phyloP scores from a whole-genome alignment of 306 rosid species.

The Styphnolobium japonicum region DNA sequence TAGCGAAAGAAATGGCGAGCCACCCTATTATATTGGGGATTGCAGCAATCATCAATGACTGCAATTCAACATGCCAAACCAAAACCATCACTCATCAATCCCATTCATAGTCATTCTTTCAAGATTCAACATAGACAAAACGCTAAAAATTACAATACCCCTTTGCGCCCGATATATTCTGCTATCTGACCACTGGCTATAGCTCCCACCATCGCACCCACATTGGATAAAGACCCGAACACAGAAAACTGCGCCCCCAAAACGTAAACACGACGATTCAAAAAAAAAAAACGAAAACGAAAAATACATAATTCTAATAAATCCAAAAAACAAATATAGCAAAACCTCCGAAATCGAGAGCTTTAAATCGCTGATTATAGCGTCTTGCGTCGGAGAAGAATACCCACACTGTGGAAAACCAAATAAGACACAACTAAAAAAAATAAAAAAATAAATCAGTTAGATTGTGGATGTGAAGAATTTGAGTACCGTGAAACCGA shows the following conservation, averaged over 20 bases:
- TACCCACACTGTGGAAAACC: constrained; percentile 55
- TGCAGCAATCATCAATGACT: constrained; percentile 75
- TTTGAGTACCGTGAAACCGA: constrained; percentile 91
- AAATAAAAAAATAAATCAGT: not conserved
- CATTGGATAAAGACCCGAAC: constrained; percentile 83
- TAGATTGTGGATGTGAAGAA: too few relatives aligned
- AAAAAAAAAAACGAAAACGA: not conserved
- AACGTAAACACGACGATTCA: not conserved
- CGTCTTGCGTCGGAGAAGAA: constrained; percentile 79
- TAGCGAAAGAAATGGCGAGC: constrained; percentile 73
- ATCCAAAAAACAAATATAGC: not conserved
- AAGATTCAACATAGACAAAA: not conserved
- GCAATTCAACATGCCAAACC: constrained; percentile 37
- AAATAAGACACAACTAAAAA: not conserved
- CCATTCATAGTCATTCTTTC: not conserved
- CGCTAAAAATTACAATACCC: constrained; percentile 43
- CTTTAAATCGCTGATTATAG: constrained; percentile 53
- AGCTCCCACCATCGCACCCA: constrained; percentile 93
- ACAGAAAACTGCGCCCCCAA: constrained; percentile 50
- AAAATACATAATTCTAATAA: not conserved
- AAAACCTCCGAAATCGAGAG: constrained; percentile 74
- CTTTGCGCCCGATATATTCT: constrained; percentile 79
- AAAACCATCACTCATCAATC: constrained; percentile 7
- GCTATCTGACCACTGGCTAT: constrained; percentile 87
- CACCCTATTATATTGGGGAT: constrained; percentile 75